These are phyloP conservation scores for Talaromyces wortmannii DNA, from an alignment of 495 filamentous ascomycete species.

Conservation along the genomic window DNA sequence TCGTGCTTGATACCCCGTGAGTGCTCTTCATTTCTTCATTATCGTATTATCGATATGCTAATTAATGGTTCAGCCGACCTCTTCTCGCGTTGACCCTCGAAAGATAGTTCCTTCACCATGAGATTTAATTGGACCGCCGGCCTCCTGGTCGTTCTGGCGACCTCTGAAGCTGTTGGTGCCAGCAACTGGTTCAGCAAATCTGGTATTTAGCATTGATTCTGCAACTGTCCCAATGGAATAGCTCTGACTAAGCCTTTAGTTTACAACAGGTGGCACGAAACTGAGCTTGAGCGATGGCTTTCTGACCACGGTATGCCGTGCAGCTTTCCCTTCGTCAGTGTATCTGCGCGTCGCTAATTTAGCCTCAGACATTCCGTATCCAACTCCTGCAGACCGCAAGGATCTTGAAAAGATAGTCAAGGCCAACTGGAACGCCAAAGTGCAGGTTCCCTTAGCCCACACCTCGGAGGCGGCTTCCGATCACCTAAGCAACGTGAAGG, in stretches of 20 bases:
- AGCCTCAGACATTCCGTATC: slow-evolving; percentile 67
- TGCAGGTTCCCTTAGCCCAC: slow-evolving; percentile 66
- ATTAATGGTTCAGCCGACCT: background rate
- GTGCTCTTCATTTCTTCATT: background rate
- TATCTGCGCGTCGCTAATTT: slow-evolving; percentile 5
- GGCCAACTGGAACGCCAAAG: slow-evolving; percentile 74
- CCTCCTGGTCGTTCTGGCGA: slow-evolving; percentile 64
- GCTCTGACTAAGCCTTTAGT: slow-evolving; percentile 37
- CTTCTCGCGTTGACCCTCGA: background rate
- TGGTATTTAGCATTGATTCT: slow-evolving; percentile 35
- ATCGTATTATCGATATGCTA: too few species aligned
- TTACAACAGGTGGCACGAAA: slow-evolving; percentile 99
- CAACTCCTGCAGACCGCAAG: slow-evolving; percentile 76
- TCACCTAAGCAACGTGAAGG: slow-evolving; percentile 64
- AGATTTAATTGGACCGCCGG: slow-evolving; percentile 62
- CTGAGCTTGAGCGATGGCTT: slow-evolving; percentile 95
- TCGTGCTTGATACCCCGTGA: background rate
- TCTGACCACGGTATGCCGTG: slow-evolving; percentile 59
- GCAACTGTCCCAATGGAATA: background rate
- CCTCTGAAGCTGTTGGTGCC: slow-evolving; percentile 56
- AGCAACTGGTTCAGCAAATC: slow-evolving; percentile 78
- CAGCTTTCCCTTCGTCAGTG: background rate
- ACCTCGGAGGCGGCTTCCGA: slow-evolving; percentile 64
- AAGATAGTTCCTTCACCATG: slow-evolving; percentile 41
- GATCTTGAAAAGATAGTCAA: slow-evolving; percentile 80